Evolutionary conservation across 176 grass and related monocot genomes (phyloP), one percentile per base, ranked within the genome.

Genomic region (Zizania latifolia): DNA sequence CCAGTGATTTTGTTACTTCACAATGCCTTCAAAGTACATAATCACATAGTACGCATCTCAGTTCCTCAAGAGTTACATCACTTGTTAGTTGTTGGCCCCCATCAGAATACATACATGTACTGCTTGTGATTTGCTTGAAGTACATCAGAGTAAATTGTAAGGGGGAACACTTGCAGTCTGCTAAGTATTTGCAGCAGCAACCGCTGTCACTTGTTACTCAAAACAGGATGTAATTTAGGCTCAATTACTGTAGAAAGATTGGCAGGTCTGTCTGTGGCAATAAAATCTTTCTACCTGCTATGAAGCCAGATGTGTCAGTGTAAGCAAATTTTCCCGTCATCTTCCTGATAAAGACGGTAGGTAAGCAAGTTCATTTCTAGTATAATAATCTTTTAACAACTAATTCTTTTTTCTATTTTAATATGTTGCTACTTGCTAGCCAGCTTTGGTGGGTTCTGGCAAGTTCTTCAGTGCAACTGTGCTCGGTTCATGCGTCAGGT

Each of bases 371-470:
- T 67, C 48, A 28, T 68, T 84, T 73, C 76, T 51, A 37, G 53
- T 27, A 15, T 32, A 54, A 34, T 70, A 54, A 60, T 80, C 27
- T 19, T n/a, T 58, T 3, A 79, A 41, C 33, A 22, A 37, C 27
- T 22, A 68, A 0, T 27, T 67, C 28, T 68, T 67, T 40, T 22
- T 17, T 53, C 10, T n/a, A n/a, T 65, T 71, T 58, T 50, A 48
- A 46, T 61, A 40, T 19, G 45, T 48, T 71, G 50, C 50, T 67
- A 14, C 36, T 48, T 71, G 50, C 50, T 67, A 14, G 85, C 38
- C 85, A 78, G 31, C 80, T 87, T 38, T n/a, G 16, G n/a, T 68
- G 61, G 4, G 48, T 59, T 87, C 80, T 87, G 53, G 80, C 3
- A 73, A 27, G 80, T 87, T 87, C 80, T 2, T 71, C 38, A 41